Evolutionary conservation across 192 early-diverging fungal genomes (phyloP).

Genomic region (Lobosporangium transversale): DNA sequence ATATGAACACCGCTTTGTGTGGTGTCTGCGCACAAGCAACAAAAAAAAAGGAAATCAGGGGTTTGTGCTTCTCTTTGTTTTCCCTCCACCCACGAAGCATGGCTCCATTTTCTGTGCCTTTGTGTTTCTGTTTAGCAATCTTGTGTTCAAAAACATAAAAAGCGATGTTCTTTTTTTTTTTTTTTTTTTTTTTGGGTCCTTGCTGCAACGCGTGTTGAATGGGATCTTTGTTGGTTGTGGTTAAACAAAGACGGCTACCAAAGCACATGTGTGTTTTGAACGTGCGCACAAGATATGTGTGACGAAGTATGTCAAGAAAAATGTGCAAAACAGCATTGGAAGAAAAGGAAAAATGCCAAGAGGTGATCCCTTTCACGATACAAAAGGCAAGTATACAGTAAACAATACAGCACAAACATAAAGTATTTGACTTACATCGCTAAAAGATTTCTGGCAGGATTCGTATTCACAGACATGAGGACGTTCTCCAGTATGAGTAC

Average conservation of each 20-base stretch:
- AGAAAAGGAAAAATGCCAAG: neutral
- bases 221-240: too few relatives aligned
- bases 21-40: conserved; percentile 25
- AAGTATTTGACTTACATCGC: conserved; percentile 65
- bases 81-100: conserved; percentile 11
- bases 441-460: conserved; percentile 77
- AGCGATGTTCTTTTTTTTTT: neutral
- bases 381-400: neutral
- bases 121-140: neutral
- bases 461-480: conserved; percentile 74
- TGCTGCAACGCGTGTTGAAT: neutral
- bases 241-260: too few relatives aligned
- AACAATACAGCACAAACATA: too few relatives aligned
- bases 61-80: conserved; percentile 10
- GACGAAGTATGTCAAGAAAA: neutral
- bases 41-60: conserved; percentile 25
- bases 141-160: too few relatives aligned
- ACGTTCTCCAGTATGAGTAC: conserved; percentile 78
- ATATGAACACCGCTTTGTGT: too few relatives aligned
- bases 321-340: neutral
- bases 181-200: neutral
- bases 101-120: neutral
- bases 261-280: too few relatives aligned
- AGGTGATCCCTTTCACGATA: neutral
- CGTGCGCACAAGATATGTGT: too few relatives aligned